A percentile compares a stretch with the other conserved stretches of the same genome.
phyloP scores from a whole-genome alignment of 345 rosid genomes.

The Aegle marmelos region DNA sequence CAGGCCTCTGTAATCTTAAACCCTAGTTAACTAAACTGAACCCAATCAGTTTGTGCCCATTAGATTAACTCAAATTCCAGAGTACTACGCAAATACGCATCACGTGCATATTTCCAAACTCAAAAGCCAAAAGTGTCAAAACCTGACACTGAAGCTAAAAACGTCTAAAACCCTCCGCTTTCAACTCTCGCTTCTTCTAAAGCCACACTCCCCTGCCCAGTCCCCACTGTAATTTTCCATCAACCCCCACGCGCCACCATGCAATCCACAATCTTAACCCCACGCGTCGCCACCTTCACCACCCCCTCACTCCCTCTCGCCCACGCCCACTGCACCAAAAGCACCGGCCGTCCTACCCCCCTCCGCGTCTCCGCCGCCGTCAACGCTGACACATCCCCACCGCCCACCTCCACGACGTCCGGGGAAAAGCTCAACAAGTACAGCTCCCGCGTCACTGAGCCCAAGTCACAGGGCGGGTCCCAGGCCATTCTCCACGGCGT shows the following conservation, averaged over 20 bases:
- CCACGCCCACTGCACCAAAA: background rate
- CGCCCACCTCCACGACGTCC: conserved; percentile 14
- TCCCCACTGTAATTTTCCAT: background rate
- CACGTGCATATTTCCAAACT: no score
- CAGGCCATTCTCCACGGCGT: conserved; percentile 94
- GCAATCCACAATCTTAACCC: conserved; percentile 47
- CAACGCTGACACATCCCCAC: conserved; percentile 32
- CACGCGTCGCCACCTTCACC: conserved; percentile 32
- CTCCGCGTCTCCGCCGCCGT: conserved; percentile 27
- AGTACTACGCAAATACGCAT: no score
- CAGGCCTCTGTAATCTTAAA: no score
- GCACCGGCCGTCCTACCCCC: conserved; percentile 3
- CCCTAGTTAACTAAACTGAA: no score
- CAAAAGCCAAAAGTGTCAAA: background rate
- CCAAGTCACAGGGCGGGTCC: conserved; percentile 97
- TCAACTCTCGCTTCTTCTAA: background rate
- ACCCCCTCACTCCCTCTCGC: conserved; percentile 13
- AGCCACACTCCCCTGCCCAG: no score
- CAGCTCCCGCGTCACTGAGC: conserved; percentile 84
- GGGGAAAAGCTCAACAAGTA: conserved; percentile 65
- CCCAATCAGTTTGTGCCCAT: no score
- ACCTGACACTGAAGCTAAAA: background rate
- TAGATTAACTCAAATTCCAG: no score
- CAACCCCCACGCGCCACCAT: conserved; percentile 32
- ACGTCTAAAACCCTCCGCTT: background rate